Conservation (phyloP, 306 rosid species). For the Prunus davidiana region DNA sequence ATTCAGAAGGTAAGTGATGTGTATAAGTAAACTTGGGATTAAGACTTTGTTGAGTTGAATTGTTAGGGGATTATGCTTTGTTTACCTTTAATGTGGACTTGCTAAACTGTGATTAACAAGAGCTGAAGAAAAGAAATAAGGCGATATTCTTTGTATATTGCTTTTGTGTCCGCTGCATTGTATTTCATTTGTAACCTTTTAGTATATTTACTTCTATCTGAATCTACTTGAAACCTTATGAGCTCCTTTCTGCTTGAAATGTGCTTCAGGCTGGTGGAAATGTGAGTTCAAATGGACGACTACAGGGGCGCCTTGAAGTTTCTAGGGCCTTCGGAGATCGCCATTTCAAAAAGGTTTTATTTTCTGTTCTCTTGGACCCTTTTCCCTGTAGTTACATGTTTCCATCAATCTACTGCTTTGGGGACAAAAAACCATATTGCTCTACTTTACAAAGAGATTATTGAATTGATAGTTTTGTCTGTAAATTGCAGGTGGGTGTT, state of each 20-base stretch:
- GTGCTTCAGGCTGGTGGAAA: constrained; percentile 75
- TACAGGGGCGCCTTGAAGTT: constrained; percentile 88
- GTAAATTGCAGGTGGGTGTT: constrained; percentile 73
- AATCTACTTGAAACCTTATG: background rate
- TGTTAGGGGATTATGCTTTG: background rate
- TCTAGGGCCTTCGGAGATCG: constrained; percentile 91
- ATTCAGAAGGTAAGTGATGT: constrained; percentile 70
- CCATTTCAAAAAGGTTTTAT: constrained; percentile 74
- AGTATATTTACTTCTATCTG: background rate
- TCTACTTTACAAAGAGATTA: background rate
- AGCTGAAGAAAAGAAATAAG: background rate
- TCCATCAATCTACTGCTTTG: background rate
- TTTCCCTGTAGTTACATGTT: background rate
- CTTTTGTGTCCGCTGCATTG: background rate
- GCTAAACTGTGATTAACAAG: background rate
- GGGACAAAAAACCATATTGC: background rate
- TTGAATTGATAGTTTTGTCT: constrained; percentile 11
- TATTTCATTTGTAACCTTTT: background rate
- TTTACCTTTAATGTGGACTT: background rate
- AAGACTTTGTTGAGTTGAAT: background rate
- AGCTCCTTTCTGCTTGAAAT: constrained; percentile 2
- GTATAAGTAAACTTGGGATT: constrained; percentile 4
- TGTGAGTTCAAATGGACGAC: constrained; percentile 81
- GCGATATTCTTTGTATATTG: background rate
- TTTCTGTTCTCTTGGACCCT: constrained; percentile 2